Conservation (phyloP, 2,329 filamentous ascomycete species). For the Colletotrichum filicis region DNA sequence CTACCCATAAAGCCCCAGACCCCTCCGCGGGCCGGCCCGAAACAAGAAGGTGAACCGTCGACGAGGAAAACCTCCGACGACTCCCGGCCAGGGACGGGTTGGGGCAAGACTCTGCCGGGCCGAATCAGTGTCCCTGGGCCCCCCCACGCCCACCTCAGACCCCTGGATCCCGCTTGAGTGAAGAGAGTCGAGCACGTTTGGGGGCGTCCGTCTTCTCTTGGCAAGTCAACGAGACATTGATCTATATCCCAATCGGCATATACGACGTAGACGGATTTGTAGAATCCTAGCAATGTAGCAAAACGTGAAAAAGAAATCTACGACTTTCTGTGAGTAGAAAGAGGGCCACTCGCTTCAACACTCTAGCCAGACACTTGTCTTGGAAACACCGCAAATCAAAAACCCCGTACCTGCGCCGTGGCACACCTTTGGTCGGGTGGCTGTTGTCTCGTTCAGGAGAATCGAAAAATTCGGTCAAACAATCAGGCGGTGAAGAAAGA, state of each 20-base stretch:
- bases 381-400: background rate
- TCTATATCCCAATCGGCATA: background rate
- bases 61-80: background rate
- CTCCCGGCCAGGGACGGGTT: background rate
- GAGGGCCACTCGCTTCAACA: background rate
- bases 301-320: background rate
- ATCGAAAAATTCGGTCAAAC: slow-evolving; percentile 14
- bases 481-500: slow-evolving; percentile 28
- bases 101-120: background rate
- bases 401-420: background rate
- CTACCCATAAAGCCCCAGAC: background rate
- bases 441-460: slow-evolving; percentile 10
- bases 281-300: background rate
- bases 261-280: background rate
- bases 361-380: slow-evolving; percentile 7
- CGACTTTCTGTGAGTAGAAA: background rate
- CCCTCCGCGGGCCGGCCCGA: background rate
- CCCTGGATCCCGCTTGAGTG: background rate
- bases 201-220: background rate
- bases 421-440: background rate
- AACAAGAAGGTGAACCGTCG: background rate
- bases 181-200: background rate
- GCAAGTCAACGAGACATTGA: background rate
- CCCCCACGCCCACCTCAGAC: background rate
- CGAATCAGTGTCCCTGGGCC: background rate